A percentile compares a stretch with the other conserved stretches of the same genome.
phyloP scores from a whole-genome alignment of 495 filamentous ascomycete genomes.

The Hypoxylon trugodes region DNA sequence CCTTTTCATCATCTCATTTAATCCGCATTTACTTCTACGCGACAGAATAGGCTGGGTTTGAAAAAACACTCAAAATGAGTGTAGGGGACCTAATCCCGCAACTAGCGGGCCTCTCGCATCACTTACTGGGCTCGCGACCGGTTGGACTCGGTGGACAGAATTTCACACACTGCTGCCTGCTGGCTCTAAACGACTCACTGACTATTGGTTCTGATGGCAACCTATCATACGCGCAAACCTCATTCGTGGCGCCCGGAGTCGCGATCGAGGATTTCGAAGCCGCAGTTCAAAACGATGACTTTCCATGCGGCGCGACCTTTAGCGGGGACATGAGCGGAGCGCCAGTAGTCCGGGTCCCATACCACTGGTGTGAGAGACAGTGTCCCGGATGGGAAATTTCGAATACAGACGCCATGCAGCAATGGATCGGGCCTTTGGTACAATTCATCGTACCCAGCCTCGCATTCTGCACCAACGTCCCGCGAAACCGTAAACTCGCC shows the following conservation, averaged over 20 bases:
- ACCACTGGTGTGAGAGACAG: conserved; percentile 38
- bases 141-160: conserved; percentile 37
- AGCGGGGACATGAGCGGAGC: conserved; percentile 44
- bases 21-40: too few relatives aligned
- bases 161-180: conserved; percentile 43
- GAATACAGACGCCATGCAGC: conserved; percentile 27
- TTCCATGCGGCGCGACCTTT: conserved; percentile 49
- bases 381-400: conserved; percentile 42
- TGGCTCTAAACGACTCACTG: conserved; percentile 39
- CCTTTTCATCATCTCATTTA: too few relatives aligned
- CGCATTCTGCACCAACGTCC: conserved; percentile 46
- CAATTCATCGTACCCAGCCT: conserved; percentile 46
- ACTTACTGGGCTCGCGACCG: conserved; percentile 17
- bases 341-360: conserved; percentile 36
- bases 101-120: conserved; percentile 32
- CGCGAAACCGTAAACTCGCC: conserved; percentile 41
- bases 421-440: conserved; percentile 44
- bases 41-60: not conserved
- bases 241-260: conserved; percentile 35
- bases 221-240: conserved; percentile 29
- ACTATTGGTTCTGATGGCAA: conserved; percentile 22
- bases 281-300: conserved; percentile 34
- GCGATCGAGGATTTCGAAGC: conserved; percentile 16
- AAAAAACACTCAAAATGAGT: conserved; percentile 13
- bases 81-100: conserved; percentile 38